phyloP scores from a whole-genome alignment of 176 grass and related monocot genomes.

The Rhynchospora breviuscula region DNA sequence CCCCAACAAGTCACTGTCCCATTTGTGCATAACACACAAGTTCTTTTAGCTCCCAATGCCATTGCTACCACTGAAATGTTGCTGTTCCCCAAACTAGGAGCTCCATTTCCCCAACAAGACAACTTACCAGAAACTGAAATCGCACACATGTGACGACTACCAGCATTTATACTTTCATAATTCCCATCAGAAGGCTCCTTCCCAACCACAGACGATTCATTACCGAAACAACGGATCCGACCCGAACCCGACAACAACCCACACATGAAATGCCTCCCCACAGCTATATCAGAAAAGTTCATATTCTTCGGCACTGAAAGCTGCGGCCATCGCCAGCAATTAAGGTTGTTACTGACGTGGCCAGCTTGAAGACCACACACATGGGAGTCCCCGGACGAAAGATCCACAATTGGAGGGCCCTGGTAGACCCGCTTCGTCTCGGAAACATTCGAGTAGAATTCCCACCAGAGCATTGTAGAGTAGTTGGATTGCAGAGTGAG shows the following conservation, averaged over 20 bases:
- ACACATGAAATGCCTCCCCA: constrained; percentile 67
- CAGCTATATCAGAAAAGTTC: constrained; percentile 43
- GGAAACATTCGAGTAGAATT: constrained; percentile 22
- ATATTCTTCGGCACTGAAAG: constrained; percentile 18
- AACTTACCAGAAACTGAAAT: constrained; percentile 30
- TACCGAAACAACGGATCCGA: constrained; percentile 58
- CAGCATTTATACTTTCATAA: constrained; percentile 36
- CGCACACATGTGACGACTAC: constrained; percentile 48
- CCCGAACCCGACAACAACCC: constrained; percentile 8
- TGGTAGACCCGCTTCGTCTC: constrained; percentile 51
- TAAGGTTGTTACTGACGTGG: constrained; percentile 30
- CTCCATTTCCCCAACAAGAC: constrained; percentile 52
- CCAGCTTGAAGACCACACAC: constrained; percentile 59
- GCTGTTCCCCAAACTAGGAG: constrained; percentile 16
- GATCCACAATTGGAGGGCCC: constrained; percentile 46
- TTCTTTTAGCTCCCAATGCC: constrained; percentile 42
- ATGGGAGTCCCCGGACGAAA: constrained; percentile 45
- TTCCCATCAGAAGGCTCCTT: constrained; percentile 24
- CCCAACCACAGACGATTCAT: constrained; percentile 32
- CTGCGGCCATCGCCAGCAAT: constrained; percentile 75
- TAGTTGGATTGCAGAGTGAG: background rate
- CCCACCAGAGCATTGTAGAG: constrained; percentile 83
- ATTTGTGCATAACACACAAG: constrained; percentile 54
- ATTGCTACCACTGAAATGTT: constrained; percentile 25
- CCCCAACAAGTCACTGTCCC: constrained; percentile 67